Conservation (phyloP, 202 grass and related monocot species). For the Cymbopogon flexuosus region DNA sequence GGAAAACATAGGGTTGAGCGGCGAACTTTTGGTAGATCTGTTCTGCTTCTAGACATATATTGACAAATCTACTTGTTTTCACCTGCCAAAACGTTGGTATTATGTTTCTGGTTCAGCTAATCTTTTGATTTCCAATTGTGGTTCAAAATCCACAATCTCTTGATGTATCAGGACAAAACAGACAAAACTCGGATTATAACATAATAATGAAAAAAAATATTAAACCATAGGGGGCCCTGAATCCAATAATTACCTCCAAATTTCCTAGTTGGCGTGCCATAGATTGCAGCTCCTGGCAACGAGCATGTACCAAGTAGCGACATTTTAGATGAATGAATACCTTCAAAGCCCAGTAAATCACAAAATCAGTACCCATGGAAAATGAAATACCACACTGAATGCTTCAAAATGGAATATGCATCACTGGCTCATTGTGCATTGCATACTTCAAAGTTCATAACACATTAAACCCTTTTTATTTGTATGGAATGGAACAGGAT, state of each 20-base stretch:
- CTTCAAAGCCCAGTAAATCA: background rate
- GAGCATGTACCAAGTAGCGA: no score
- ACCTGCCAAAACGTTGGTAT: background rate
- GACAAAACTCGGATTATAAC: background rate
- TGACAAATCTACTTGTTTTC: no score
- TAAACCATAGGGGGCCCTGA: background rate
- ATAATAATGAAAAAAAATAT: background rate
- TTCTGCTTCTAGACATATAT: no score
- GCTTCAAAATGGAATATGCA: background rate
- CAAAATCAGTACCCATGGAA: background rate
- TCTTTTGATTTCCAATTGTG: background rate
- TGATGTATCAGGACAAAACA: background rate
- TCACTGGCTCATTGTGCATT: background rate
- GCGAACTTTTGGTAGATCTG: no score
- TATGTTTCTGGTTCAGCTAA: background rate
- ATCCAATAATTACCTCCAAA: conserved; percentile 17
- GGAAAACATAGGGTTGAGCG: no score
- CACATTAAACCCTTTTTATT: no score
- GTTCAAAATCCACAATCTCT: background rate
- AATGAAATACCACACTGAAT: background rate
- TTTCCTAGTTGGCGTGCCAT: conserved; percentile 8
- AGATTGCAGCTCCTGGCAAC: background rate
- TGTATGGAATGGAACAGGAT: no score
- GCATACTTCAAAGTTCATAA: no score
- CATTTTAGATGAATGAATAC: no score